A percentile compares a stretch with the other conserved stretches of the same genome.
Evolutionary conservation across 441 rosid species (phyloP).

Genomic region (Arabidopsis lyrata): DNA sequence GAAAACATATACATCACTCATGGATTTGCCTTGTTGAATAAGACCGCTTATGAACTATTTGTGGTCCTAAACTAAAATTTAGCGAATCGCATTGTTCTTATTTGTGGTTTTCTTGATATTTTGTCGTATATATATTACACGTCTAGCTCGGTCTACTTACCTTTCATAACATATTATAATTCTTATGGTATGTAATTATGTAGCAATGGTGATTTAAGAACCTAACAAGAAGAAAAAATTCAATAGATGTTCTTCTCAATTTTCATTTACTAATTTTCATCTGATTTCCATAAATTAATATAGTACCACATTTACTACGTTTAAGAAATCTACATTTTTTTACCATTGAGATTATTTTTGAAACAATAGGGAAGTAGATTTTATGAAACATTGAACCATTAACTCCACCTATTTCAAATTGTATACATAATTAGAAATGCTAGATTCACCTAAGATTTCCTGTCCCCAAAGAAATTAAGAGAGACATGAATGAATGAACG

Average conservation of each 20-base stretch:
- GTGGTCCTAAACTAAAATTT: constrained; percentile 37
- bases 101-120: constrained; percentile 20
- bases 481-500: constrained; percentile 38
- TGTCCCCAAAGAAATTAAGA: constrained; percentile 41
- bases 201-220: constrained; percentile 7
- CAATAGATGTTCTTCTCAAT: neutral
- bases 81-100: constrained; percentile 24
- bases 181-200: neutral
- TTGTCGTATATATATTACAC: constrained; percentile 22
- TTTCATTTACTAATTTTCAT: neutral
- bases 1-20: constrained; percentile 35
- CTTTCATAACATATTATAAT: constrained; percentile 2
- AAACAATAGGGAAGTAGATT: constrained; percentile 24
- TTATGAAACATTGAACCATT: constrained; percentile 36
- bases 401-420: constrained; percentile 30
- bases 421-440: constrained; percentile 38
- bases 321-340: neutral
- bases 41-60: constrained; percentile 31
- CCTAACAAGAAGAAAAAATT: neutral
- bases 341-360: neutral
- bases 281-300: neutral
- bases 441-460: constrained; percentile 48
- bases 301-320: neutral
- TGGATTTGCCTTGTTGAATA: constrained; percentile 37
- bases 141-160: constrained; percentile 15